Percentiles rank a stretch among this genome's conserved stretches.
Conservation (phyloP, 2,329 filamentous ascomycete genomes). For the Botrytis tulipae region DNA sequence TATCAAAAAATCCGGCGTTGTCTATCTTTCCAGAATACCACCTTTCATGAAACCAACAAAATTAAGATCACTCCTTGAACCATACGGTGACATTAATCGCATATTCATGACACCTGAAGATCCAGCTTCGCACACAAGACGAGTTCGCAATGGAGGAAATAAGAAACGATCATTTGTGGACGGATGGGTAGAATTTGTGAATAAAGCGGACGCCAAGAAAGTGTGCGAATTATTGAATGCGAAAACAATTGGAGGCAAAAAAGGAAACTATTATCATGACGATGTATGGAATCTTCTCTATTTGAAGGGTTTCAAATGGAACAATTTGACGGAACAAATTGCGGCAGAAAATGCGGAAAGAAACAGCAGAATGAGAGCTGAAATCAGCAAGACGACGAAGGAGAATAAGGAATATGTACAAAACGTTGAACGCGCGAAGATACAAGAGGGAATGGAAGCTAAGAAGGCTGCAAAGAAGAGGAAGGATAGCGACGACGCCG, state of each 20-base stretch:
- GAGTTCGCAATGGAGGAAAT: conserved; percentile 73
- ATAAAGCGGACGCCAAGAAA: conserved; percentile 74
- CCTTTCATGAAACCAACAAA: conserved; percentile 87
- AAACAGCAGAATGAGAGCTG: conserved; percentile 70
- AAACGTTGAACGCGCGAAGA: conserved; percentile 78
- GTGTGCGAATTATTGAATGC: conserved; percentile 75
- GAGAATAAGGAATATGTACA: conserved; percentile 81
- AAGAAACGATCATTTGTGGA: conserved; percentile 80
- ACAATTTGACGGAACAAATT: conserved; percentile 72
- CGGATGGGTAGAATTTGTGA: conserved; percentile 81
- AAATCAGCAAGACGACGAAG: conserved; percentile 70
- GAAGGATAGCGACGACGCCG: conserved; percentile 37
- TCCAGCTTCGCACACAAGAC: conserved; percentile 60
- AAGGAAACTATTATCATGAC: conserved; percentile 78
- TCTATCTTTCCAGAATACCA: conserved; percentile 80
- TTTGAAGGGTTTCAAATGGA: conserved; percentile 81
- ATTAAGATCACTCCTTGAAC: conserved; percentile 69
- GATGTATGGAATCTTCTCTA: conserved; percentile 86
- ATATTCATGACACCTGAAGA: conserved; percentile 80
- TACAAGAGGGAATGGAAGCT: conserved; percentile 69
- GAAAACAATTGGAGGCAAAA: conserved; percentile 77
- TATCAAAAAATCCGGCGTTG: conserved; percentile 71
- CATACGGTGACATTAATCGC: conserved; percentile 73
- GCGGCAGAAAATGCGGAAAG: conserved; percentile 78
- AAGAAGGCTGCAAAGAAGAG: conserved; percentile 52